Evolutionary conservation across 169 alveolate genomes (phyloP).

Genomic region (Babesia gibsoni): DNA sequence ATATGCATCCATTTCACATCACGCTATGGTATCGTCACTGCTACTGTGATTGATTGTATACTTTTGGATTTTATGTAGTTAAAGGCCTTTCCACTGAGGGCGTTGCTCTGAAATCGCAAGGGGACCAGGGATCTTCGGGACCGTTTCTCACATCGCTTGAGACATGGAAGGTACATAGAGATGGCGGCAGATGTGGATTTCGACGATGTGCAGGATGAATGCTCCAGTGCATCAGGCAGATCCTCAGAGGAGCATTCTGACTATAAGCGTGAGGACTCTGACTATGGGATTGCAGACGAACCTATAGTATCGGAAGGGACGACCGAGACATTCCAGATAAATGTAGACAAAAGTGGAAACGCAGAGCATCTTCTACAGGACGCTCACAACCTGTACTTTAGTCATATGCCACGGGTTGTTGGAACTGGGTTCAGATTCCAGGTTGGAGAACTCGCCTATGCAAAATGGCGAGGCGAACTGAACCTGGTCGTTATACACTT

Average conservation of each 20-base stretch:
- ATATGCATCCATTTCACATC: too few relatives aligned
- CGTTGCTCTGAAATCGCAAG: too few relatives aligned
- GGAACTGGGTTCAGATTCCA: conserved; percentile 43
- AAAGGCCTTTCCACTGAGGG: too few relatives aligned
- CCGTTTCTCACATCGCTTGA: too few relatives aligned
- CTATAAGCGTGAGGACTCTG: background rate
- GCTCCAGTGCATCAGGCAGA: background rate
- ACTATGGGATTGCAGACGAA: background rate
- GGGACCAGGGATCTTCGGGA: too few relatives aligned
- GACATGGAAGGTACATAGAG: too few relatives aligned
- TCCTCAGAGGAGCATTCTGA: background rate
- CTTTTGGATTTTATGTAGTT: too few relatives aligned
- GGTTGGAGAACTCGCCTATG: conserved; percentile 57
- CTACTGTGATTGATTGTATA: too few relatives aligned
- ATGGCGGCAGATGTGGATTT: background rate
- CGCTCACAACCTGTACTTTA: conserved; percentile 39
- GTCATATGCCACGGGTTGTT: conserved; percentile 52
- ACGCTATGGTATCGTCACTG: too few relatives aligned
- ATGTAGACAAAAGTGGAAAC: conserved; percentile 1
- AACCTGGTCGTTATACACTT: conserved; percentile 50
- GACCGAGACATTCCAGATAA: conserved; percentile 3
- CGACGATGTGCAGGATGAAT: background rate
- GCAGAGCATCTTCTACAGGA: conserved; percentile 15
- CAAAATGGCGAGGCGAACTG: conserved; percentile 47
- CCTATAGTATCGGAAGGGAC: background rate